These are phyloP conservation scores for Priceomyces melissophilus DNA, from an alignment of 805 yeast genomes.

Conservation along the genomic window DNA sequence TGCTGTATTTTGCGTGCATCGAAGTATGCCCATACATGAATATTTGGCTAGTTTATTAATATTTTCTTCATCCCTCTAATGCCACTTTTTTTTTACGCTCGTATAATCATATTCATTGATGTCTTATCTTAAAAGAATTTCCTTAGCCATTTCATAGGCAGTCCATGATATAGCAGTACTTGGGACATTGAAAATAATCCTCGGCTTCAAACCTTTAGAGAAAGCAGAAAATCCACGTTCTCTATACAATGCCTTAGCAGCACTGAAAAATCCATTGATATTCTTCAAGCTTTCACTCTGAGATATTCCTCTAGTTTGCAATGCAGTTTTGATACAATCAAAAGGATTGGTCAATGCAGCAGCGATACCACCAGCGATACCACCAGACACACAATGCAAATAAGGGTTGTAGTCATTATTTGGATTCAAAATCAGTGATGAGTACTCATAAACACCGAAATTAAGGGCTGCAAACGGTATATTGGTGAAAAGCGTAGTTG, in stretches of 20 bases:
- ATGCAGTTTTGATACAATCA: conserved; percentile 87
- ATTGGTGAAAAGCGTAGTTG: conserved; percentile 87
- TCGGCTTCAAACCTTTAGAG: conserved; percentile 80
- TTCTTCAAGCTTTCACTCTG: conserved; percentile 45
- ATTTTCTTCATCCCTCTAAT: neutral
- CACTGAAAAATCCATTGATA: conserved; percentile 66
- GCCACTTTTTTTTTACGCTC: neutral
- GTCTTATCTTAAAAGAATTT: conserved; percentile 41
- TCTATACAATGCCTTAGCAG: conserved; percentile 62
- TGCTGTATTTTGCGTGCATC: conserved; percentile 1
- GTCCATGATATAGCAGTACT: conserved; percentile 98
- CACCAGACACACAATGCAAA: conserved; percentile 89
- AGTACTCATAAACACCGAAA: conserved; percentile 86
- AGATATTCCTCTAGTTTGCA: conserved; percentile 74
- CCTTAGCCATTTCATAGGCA: conserved; percentile 94
- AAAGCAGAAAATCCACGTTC: conserved; percentile 67
- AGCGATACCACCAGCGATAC: conserved; percentile 90
- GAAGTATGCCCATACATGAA: neutral
- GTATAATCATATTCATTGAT: neutral
- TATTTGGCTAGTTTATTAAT: neutral
- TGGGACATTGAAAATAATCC: conserved; percentile 90
- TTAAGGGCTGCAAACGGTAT: conserved; percentile 94
- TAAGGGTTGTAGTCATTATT: conserved; percentile 77
- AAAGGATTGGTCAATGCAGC: conserved; percentile 94
- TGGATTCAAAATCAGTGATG: conserved; percentile 79